Base-by-base conservation (phyloP, 257 asterid species). In the Linaria vulgaris region DNA sequence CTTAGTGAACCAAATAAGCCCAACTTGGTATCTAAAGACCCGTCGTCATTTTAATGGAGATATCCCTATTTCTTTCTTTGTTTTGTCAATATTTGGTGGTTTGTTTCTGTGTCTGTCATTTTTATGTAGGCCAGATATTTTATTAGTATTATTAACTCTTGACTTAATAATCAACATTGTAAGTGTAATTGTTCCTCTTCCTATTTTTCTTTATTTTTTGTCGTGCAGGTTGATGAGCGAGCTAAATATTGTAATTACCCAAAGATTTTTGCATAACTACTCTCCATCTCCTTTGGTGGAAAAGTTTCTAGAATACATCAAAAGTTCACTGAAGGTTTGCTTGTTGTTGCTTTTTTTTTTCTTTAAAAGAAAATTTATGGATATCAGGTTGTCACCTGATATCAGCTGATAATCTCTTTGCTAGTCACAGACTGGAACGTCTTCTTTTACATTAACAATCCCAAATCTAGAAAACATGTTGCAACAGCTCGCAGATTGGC, bases 191-290 rank as follows among this genome's bases (percentile, higher is more conserved):
- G n/a, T n/a, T n/a, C n/a, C n/a, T 14, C 20, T 39, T 71, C 66
- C 69, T 41, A 67, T 44, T 69, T 41, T 55, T 61, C 66, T 61
- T 27, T 49, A 12, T 34, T 63, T 70, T 66, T 41, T 43, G 48
- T 56, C 76, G n/a, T 82, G 88, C 97, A 92, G 97, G 97, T 83
- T 37, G 85, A 73, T 27, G 83, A 81, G 30, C 82, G 87, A 68
- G 76, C 73, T 89, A 72, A 90, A 92, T 81, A 75, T 75, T 51
- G 73, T 80, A 51, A 78, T 82, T 71, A 70, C 95, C 55, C 74
- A 82, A 80, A 78, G 83, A 79, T 85, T 73, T 82, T 72, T 89
- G 79, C 94, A 63, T 80, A 68, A 56, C 61, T 37, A 57, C 63
- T 70, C 75, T 59, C 76, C 85, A 59, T 64, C 80, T 66, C 71